A percentile compares a stretch with the other conserved stretches of the same genome.
These are phyloP conservation scores for Schoenoplectus tabernaemontani DNA, from an alignment of 202 grass and related monocot genomes.

Conservation along the genomic window DNA sequence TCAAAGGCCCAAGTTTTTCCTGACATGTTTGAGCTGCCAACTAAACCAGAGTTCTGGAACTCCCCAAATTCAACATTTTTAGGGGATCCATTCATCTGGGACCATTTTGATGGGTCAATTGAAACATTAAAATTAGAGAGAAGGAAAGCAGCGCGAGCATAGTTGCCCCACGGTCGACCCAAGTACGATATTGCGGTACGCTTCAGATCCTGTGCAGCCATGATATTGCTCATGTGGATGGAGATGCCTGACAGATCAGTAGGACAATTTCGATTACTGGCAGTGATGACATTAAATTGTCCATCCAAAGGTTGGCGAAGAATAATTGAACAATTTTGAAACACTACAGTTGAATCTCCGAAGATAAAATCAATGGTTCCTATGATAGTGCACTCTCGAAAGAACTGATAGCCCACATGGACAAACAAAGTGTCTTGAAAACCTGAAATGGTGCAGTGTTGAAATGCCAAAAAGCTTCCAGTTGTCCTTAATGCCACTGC, in stretches of 20 bases:
- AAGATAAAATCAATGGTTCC: conserved; percentile 12
- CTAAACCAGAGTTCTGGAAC: neutral
- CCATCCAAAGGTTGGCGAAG: neutral
- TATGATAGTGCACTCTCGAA: neutral
- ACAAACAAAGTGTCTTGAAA: conserved; percentile 17
- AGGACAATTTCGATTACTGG: neutral
- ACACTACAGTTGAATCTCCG: neutral
- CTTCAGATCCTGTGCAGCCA: neutral
- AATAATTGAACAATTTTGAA: neutral
- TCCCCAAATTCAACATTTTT: neutral
- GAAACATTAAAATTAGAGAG: neutral
- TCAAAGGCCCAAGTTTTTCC: neutral
- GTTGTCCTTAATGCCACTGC: neutral
- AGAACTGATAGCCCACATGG: neutral
- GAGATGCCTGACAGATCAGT: neutral
- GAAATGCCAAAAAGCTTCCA: neutral
- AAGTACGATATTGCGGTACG: neutral
- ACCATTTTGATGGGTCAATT: neutral
- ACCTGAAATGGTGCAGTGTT: neutral
- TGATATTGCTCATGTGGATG: neutral
- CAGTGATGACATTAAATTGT: conserved; percentile 2
- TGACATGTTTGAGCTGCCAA: neutral
- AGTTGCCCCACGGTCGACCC: neutral
- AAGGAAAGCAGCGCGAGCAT: neutral
- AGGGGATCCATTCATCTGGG: neutral